Conservation (phyloP, 345 rosid species). For the Lumnitzera racemosa region DNA sequence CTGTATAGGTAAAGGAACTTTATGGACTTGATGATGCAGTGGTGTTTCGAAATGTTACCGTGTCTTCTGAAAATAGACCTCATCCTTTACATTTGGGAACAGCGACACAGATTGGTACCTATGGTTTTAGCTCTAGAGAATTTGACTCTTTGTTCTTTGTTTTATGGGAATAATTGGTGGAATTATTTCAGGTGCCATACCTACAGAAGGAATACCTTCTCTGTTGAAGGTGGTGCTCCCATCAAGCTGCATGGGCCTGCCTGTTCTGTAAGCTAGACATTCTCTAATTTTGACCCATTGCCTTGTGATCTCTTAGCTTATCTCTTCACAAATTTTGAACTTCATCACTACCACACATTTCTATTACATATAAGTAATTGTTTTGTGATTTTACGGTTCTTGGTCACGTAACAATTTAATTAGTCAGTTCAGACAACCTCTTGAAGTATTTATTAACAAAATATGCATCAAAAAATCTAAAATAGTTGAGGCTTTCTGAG, state of each 20-base stretch:
- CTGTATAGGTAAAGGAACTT: slow-evolving; percentile 73
- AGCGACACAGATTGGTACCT: slow-evolving; percentile 90
- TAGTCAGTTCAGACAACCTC: no score
- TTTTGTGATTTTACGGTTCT: no score
- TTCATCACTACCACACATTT: no score
- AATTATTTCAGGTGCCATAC: slow-evolving; percentile 60
- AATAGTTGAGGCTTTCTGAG: no score
- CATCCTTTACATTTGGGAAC: slow-evolving; percentile 81
- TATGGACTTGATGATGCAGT: slow-evolving; percentile 77
- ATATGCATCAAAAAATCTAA: no score
- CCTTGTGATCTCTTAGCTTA: not conserved
- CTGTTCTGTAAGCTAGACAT: slow-evolving; percentile 54
- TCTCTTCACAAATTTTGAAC: no score
- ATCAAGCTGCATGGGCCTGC: slow-evolving; percentile 69
- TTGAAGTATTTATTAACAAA: no score
- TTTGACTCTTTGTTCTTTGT: slow-evolving; percentile 8
- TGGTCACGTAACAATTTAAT: no score
- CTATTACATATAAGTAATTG: no score
- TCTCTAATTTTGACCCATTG: slow-evolving; percentile 1
- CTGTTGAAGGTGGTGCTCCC: slow-evolving; percentile 91
- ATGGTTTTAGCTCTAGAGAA: slow-evolving; percentile 8
- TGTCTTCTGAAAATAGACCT: slow-evolving; percentile 73
- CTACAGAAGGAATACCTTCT: slow-evolving; percentile 95
- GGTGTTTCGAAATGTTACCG: slow-evolving; percentile 68
- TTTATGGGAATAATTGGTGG: slow-evolving; percentile 1